A percentile compares a stretch with the other conserved stretches of the same genome.
Evolutionary conservation across 257 asterid species (phyloP).

Genomic region (Gardenia jasminoides): DNA sequence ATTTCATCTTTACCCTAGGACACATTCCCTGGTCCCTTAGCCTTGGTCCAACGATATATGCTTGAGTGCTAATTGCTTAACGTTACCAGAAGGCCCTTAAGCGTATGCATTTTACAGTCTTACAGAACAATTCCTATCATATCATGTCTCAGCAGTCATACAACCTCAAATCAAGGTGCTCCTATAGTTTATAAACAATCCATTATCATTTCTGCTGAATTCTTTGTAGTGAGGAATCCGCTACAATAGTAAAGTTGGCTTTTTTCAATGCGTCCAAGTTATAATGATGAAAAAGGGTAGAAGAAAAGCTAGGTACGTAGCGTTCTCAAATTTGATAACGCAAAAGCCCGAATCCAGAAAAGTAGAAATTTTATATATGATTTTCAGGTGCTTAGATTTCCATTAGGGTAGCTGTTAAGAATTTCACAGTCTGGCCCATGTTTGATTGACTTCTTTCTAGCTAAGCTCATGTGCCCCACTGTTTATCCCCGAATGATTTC

Average conservation of each 20-base stretch:
- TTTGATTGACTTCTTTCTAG: conserved; percentile 1
- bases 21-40: too few species aligned
- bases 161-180: too few species aligned
- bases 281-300: neutral
- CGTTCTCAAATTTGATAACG: neutral
- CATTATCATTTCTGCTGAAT: neutral
- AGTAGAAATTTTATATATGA: neutral
- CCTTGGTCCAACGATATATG: too few species aligned
- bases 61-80: too few species aligned
- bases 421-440: conserved; percentile 13
- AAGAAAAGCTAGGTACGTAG: neutral
- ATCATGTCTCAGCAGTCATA: too few species aligned
- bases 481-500: neutral
- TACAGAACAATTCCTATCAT: too few species aligned
- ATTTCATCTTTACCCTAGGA: too few species aligned
- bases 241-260: neutral
- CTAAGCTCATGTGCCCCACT: neutral
- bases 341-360: neutral
- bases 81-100: too few species aligned
- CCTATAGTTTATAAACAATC: too few species aligned
- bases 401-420: neutral
- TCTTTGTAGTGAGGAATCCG: too few species aligned
- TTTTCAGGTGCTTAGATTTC: neutral
- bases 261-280: neutral
- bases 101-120: too few species aligned